Conservation (phyloP, 192 early-diverging fungal species). For the Diversispora epigaea region DNA sequence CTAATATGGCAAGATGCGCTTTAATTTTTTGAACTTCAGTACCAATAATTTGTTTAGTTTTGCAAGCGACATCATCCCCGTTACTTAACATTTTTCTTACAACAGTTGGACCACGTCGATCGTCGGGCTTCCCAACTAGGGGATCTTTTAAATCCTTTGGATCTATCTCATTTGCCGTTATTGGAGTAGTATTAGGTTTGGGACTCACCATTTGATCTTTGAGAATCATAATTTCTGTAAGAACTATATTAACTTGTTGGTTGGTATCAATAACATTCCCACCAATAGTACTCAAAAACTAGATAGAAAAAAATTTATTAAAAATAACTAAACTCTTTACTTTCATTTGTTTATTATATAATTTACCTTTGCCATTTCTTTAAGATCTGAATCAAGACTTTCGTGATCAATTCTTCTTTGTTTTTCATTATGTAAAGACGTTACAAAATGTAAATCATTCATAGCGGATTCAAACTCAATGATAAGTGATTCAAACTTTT, state of each 20-base stretch:
- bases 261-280: no score
- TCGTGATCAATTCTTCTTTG: constrained; percentile 11
- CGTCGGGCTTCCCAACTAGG: no score
- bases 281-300: background rate
- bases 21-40: background rate
- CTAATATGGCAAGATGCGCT: background rate
- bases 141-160: no score
- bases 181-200: no score
- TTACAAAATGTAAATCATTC: background rate
- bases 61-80: background rate
- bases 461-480: background rate
- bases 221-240: no score
- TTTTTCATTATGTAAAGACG: background rate
- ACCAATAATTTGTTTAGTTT: no score
- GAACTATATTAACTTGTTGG: no score
- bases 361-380: constrained; percentile 12
- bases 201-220: no score
- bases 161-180: no score
- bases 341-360: background rate
- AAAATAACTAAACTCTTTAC: no score
- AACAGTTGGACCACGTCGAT: no score
- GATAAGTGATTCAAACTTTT: background rate
- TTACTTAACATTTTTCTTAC: no score
- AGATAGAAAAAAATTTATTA: background rate
- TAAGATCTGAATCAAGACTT: background rate